Conservation (phyloP, 2,329 filamentous ascomycete genomes). For the Pseudonectria buxi region DNA sequence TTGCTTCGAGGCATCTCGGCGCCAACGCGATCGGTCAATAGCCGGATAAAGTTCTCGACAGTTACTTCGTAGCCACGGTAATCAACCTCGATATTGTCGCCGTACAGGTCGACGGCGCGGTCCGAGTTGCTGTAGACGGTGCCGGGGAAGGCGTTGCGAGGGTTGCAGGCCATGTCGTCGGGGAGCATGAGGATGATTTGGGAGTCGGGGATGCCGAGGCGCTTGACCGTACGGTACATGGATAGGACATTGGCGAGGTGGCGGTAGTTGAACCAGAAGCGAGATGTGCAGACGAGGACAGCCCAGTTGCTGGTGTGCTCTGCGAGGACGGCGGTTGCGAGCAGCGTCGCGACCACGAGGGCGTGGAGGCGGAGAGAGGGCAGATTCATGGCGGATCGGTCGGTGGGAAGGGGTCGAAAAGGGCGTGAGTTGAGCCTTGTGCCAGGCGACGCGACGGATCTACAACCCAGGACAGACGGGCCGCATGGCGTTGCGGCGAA, state of each 20-base stretch:
- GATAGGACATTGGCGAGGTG: constrained; percentile 97
- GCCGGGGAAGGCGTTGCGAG: constrained; percentile 93
- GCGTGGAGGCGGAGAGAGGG: constrained; percentile 38
- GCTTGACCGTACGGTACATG: constrained; percentile 95
- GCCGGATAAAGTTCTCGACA: constrained; percentile 94
- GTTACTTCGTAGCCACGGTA: constrained; percentile 98
- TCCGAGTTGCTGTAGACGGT: constrained; percentile 98
- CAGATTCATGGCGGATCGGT: constrained; percentile 44
- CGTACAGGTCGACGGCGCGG: constrained; percentile 90
- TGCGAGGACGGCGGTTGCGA: constrained; percentile 43
- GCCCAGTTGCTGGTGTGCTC: constrained; percentile 99
- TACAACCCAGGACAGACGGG: too few relatives aligned
- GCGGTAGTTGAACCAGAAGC: constrained; percentile 99
- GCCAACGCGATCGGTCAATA: constrained; percentile 89
- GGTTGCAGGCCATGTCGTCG: constrained; percentile 99
- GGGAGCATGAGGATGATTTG: constrained; percentile 99
- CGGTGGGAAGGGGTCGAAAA: constrained; percentile 1
- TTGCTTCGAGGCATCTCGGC: constrained; percentile 95
- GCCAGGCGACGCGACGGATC: neutral
- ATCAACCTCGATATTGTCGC: constrained; percentile 98
- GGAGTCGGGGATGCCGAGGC: constrained; percentile 92
- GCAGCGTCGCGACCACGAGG: constrained; percentile 40
- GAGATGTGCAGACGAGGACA: constrained; percentile 94
- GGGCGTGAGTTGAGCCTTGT: neutral
- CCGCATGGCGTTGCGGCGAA: too few relatives aligned